Conservation (phyloP, 768 basidiomycete genomes). For the Krasilnikovozyma curviuscula region DNA sequence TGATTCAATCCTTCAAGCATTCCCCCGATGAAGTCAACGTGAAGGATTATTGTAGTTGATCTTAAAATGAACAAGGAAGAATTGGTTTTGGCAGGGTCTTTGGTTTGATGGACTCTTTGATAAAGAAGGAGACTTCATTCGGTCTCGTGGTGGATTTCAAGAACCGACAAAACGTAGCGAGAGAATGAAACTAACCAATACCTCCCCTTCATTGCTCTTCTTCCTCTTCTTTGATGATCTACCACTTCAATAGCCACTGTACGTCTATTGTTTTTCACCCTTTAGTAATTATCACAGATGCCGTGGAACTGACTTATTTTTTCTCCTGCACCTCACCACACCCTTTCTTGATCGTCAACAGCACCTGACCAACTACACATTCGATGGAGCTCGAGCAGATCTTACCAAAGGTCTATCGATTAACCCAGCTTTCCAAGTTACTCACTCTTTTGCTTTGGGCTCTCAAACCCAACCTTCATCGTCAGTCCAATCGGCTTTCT, state of each 20-base stretch:
- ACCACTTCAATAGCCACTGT: too few species aligned
- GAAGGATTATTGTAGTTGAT: too few species aligned
- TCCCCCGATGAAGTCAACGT: too few species aligned
- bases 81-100: too few species aligned
- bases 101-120: too few species aligned
- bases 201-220: neutral
- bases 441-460: slow-evolving; percentile 82
- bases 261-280: neutral
- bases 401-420: slow-evolving; percentile 78
- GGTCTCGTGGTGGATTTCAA: too few species aligned
- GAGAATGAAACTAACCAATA: neutral
- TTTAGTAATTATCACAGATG: too few species aligned
- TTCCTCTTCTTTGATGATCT: neutral
- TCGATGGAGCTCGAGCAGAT: slow-evolving; percentile 94
- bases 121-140: too few species aligned
- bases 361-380: slow-evolving; percentile 84
- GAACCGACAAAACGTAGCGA: neutral
- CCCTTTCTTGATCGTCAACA: slow-evolving; percentile 50
- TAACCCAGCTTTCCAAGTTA: slow-evolving; percentile 94
- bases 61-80: too few species aligned
- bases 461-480: slow-evolving; percentile 62
- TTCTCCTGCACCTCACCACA: slow-evolving; percentile 4
- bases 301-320: neutral
- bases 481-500: too few species aligned
- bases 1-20: too few species aligned